Conservation (phyloP, 495 filamentous ascomycete species). For the Neurospora sp. region DNA sequence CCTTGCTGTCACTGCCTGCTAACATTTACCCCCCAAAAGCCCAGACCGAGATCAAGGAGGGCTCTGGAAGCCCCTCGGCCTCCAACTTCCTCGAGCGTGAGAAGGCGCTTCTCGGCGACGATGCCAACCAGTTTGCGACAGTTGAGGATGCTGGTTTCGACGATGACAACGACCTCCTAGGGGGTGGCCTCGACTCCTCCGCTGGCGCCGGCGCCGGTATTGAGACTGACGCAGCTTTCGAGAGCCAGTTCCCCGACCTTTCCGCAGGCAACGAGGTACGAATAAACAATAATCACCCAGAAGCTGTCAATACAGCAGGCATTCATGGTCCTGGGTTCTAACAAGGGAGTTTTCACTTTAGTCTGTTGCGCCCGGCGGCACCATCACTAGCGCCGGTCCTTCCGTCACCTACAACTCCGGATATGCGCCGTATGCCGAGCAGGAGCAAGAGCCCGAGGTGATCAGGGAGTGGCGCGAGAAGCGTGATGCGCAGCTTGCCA, state of each 20-base stretch:
- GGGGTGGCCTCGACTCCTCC: conserved; percentile 41
- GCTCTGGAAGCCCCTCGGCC: conserved; percentile 35
- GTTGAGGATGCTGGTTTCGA: conserved; percentile 58
- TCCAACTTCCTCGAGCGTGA: conserved; percentile 86
- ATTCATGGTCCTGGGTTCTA: conserved; percentile 6
- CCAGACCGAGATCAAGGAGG: conserved; percentile 36
- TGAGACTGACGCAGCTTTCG: conserved; percentile 52
- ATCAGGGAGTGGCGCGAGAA: conserved; percentile 89
- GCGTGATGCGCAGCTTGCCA: conserved; percentile 63
- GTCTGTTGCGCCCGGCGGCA: conserved; percentile 77
- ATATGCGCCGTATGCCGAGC: conserved; percentile 40
- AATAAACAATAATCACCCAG: background rate
- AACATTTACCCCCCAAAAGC: conserved; percentile 17
- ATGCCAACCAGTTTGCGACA: conserved; percentile 82
- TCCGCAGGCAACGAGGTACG: conserved; percentile 71
- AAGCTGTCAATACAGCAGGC: background rate
- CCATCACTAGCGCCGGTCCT: conserved; percentile 62
- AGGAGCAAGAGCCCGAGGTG: conserved; percentile 79
- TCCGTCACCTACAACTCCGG: conserved; percentile 60
- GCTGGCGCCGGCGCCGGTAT: conserved; percentile 23
- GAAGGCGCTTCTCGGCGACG: conserved; percentile 78
- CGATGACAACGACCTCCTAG: conserved; percentile 66
- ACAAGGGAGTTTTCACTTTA: conserved; percentile 24
- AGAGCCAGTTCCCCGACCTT: conserved; percentile 80
- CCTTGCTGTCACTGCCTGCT: conserved; percentile 15